Percentiles rank a stretch among this genome's conserved stretches.
Conservation (phyloP, 2,329 filamentous ascomycete genomes). For the Chaetomium olivaceum region DNA sequence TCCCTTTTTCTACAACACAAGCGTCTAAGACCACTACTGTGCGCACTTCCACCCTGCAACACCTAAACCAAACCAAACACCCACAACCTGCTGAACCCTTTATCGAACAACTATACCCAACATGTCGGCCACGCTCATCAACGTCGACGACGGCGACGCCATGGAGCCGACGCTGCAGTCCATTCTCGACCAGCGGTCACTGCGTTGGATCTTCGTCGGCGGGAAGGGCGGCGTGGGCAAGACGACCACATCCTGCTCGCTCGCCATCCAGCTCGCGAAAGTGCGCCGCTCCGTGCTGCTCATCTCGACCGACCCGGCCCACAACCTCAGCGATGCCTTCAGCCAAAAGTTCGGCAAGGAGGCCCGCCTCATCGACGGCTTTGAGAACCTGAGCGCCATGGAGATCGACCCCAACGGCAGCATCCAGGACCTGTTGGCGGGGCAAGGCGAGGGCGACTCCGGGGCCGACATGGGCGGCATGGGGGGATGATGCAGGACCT, state of each 20-base stretch:
- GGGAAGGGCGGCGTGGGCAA: constrained; percentile 98
- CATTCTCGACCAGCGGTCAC: constrained; percentile 89
- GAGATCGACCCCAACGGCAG: constrained; percentile 98
- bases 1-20: not conserved
- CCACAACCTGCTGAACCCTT: not conserved
- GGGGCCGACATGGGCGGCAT: constrained; percentile 64
- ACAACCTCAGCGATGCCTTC: constrained; percentile 97
- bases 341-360: constrained; percentile 99
- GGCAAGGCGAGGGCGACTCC: constrained; percentile 66
- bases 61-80: not conserved
- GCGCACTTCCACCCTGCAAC: not conserved
- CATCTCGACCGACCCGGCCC: constrained; percentile 96
- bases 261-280: constrained; percentile 95
- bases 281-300: constrained; percentile 93
- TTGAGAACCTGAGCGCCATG: constrained; percentile 94
- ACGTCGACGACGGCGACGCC: constrained; percentile 59
- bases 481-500: constrained; percentile 99
- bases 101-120: constrained; percentile 12
- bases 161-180: constrained; percentile 93
- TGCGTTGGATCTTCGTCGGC: constrained; percentile 98
- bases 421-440: constrained; percentile 89
- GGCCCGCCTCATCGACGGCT: constrained; percentile 86
- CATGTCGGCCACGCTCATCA: constrained; percentile 49
- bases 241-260: constrained; percentile 98
- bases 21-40: not conserved